Evolutionary conservation across 2,329 filamentous ascomycete genomes (phyloP).

Genomic region (Verticillium tricorpus): DNA sequence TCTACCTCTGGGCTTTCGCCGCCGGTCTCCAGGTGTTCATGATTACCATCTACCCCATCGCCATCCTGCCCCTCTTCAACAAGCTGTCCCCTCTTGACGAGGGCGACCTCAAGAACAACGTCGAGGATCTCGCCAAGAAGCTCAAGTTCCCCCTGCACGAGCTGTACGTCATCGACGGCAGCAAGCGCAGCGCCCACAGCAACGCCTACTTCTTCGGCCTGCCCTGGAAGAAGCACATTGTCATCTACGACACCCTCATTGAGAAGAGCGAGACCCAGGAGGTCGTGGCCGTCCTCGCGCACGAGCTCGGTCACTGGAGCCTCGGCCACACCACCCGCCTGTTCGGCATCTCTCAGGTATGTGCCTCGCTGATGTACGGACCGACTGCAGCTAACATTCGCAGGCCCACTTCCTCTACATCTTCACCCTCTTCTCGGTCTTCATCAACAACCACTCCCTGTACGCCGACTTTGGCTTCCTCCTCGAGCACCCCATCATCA

Average conservation of each 20-base stretch:
- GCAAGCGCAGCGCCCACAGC: conserved; percentile 80
- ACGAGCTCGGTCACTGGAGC: conserved; percentile 97
- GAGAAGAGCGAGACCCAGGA: conserved; percentile 91
- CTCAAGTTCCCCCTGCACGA: conserved; percentile 91
- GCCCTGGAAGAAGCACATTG: conserved; percentile 99
- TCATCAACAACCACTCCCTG: conserved; percentile 90
- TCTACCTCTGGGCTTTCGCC: conserved; percentile 94
- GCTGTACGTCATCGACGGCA: conserved; percentile 90
- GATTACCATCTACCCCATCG: conserved; percentile 93
- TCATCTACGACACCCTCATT: conserved; percentile 96
- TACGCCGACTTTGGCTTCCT: conserved; percentile 90
- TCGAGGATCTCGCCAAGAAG: conserved; percentile 77
- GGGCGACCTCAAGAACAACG: conserved; percentile 79
- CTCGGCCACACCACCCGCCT: conserved; percentile 91
- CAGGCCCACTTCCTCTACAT: conserved; percentile 94
- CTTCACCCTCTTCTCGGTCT: conserved; percentile 93
- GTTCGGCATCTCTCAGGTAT: conserved; percentile 77
- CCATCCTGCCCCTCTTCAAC: conserved; percentile 95
- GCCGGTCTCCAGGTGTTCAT: conserved; percentile 87
- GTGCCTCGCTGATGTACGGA: not conserved
- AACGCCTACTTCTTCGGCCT: conserved; percentile 96
- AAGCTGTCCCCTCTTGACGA: conserved; percentile 90
- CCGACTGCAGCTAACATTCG: conserved; percentile 11
- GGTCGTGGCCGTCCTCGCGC: conserved; percentile 89
- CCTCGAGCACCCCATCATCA: conserved; percentile 81